Conservation (phyloP, 1,284 basidiomycete species). For the Lentinus polychrous region DNA sequence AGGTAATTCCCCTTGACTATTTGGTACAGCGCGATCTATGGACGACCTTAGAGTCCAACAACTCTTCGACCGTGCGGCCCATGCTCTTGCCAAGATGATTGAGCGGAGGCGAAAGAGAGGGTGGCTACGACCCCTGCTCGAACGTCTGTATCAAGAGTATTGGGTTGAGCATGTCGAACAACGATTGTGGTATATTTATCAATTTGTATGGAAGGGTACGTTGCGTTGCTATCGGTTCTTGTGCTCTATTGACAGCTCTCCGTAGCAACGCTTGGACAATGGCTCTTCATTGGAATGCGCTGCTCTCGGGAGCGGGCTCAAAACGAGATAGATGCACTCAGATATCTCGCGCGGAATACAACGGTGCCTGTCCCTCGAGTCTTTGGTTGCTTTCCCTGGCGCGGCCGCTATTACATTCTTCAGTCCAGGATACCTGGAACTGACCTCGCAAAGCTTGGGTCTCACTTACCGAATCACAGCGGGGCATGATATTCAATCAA, state of each 20-base stretch:
- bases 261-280: background rate
- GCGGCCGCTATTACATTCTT: background rate
- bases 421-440: background rate
- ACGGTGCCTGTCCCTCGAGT: slow-evolving; percentile 1
- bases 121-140: too few species aligned
- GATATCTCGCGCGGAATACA: background rate
- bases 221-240: too few species aligned
- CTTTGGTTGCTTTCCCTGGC: background rate
- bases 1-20: too few species aligned
- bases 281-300: background rate
- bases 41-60: too few species aligned
- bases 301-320: background rate
- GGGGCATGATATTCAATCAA: background rate
- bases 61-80: too few species aligned
- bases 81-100: too few species aligned
- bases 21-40: too few species aligned
- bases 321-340: background rate
- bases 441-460: background rate
- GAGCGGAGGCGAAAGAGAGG: too few species aligned
- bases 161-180: too few species aligned
- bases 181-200: too few species aligned
- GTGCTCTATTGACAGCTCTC: background rate
- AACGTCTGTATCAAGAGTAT: too few species aligned
- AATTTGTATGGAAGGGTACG: too few species aligned
- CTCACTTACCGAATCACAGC: background rate